Conservation (phyloP, 78 protist genomes). For the Tieghemostelium lacteum region DNA sequence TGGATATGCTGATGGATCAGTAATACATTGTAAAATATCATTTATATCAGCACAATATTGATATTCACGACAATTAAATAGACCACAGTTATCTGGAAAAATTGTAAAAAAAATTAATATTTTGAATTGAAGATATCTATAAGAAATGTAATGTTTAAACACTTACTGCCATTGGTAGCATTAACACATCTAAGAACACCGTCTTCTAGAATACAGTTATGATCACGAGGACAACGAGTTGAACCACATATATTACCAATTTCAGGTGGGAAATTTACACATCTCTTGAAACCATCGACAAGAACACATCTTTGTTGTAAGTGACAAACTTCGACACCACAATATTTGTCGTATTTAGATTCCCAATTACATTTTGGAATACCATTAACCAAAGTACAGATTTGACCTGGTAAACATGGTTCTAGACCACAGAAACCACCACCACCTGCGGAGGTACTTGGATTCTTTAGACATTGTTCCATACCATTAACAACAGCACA, state of each 20-base stretch:
- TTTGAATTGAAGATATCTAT: not conserved
- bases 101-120: not conserved
- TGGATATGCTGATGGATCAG: not conserved
- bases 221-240: not conserved
- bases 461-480: not conserved
- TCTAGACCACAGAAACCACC: not conserved
- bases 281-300: not conserved
- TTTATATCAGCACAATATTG: conserved; percentile 10
- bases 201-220: conserved; percentile 11
- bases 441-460: too few species aligned
- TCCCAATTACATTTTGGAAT: not conserved
- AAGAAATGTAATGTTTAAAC: not conserved
- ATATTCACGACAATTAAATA: not conserved
- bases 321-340: not conserved
- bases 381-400: not conserved
- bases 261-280: conserved; percentile 15
- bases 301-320: not conserved
- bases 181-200: conserved; percentile 16
- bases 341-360: not conserved
- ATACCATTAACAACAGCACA: conserved; percentile 8
- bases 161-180: not conserved
- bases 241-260: conserved; percentile 26
- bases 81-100: conserved; percentile 5
- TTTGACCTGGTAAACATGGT: not conserved
- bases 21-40: conserved; percentile 29